Base-by-base conservation (phyloP, 768 basidiomycete species). In the Tricholomella constricta region DNA sequence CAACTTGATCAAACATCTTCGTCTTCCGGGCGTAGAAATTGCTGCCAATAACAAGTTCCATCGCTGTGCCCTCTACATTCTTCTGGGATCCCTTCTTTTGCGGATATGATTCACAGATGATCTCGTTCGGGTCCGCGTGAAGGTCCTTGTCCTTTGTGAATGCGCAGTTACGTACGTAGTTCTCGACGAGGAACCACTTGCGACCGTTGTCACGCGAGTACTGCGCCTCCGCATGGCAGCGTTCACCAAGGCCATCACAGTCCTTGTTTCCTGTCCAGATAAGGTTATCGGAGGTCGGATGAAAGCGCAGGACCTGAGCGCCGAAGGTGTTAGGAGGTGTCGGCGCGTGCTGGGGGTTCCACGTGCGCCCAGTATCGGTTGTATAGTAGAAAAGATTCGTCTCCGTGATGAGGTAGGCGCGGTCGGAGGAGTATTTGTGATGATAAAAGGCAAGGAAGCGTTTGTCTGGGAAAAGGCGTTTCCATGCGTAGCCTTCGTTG, bases 401-500 rank as follows among this genome's bases (percentile, higher is more conserved):
- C 40, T 79, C 75, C 12, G 94, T 96, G 73, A 98, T 82, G 57
- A 98, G 84, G 72, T 91, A 98, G 2, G 94, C 96, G 10, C 95
- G 89, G 55, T 91, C 91, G 43, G 78, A 59, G 17, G 82, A 69
- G 72, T 88, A 89, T 27, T 79, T 72, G 75, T 99, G 96, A 74
- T 95, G 90, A 62, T 89, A 89, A 70, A 98, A 89, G 0, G 80
- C 85, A 31, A 97, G 72, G 75, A 98, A 89, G 14, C 77, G 80
- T 53, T 86, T 76, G 1, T 73, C 76, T 0, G 82, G 78, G 64
- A 67, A 72, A 12, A 86, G 77, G 54, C 84, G 85, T 37, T 78
- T 78, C 95, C 96, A 99, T 0, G 85, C 85, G 69, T 92, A 94
- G 1, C 96, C 97, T 69, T 99, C 95, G 65, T 94, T 98, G 62